Percentiles rank a stretch among this genome's conserved stretches.
phyloP scores from a whole-genome alignment of 257 asterid genomes.

The Scutellaria baicalensis region DNA sequence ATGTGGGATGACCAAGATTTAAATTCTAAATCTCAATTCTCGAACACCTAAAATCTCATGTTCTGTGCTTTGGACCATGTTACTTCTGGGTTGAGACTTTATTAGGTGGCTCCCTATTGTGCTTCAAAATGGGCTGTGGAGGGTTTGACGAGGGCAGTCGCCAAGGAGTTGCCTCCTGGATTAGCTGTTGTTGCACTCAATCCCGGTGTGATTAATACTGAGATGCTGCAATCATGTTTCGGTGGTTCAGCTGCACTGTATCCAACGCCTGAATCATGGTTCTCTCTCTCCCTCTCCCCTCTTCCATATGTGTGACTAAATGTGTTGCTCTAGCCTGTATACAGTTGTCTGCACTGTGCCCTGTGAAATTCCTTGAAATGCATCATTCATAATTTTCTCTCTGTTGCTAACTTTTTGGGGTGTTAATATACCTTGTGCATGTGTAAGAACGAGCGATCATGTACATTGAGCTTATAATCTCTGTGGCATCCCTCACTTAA shows the following conservation, averaged over 20 bases:
- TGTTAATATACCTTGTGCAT: too few relatives aligned
- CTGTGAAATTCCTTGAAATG: background rate
- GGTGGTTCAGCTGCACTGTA: conserved; percentile 77
- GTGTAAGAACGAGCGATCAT: too few relatives aligned
- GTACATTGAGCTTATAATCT: too few relatives aligned
- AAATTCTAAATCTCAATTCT: conserved; percentile 2
- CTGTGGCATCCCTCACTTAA: too few relatives aligned
- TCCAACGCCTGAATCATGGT: conserved; percentile 91
- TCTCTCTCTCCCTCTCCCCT: conserved; percentile 8
- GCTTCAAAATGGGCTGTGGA: conserved; percentile 99
- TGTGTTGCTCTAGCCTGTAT: background rate
- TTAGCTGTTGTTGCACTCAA: conserved; percentile 77
- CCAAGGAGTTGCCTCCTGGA: conserved; percentile 89
- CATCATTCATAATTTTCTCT: too few relatives aligned
- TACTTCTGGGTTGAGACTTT: conserved; percentile 14
- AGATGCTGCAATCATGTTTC: conserved; percentile 92
- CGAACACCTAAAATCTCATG: background rate
- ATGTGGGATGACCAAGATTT: background rate
- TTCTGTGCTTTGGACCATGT: conserved; percentile 2
- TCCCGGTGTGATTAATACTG: conserved; percentile 93
- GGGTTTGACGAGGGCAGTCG: conserved; percentile 80
- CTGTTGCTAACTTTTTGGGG: too few relatives aligned
- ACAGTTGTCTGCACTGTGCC: background rate
- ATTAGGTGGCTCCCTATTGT: conserved; percentile 94
- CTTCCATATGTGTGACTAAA: background rate